Base-by-base conservation (phyloP, 2,329 filamentous ascomycete genomes). In the Colletotrichum sp. region DNA sequence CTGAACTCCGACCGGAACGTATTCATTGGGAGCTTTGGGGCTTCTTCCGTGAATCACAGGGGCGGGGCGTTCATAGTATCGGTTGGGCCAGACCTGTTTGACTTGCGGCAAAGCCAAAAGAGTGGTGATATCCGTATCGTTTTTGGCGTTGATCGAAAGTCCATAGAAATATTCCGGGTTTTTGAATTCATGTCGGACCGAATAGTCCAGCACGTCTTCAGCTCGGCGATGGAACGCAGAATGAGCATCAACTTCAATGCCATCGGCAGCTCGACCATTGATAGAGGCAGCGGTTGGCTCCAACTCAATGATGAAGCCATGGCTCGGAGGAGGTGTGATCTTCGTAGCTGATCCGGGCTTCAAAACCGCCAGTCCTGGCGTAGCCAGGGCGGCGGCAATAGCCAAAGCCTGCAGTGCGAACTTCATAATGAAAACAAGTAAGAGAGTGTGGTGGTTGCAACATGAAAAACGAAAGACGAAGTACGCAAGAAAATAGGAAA, bases 161-260 rank as follows among this genome's bases (percentile, higher is more conserved):
- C 77, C 77, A 58, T 78, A 78, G 32, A 78, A 78, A 64, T 67
- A 72, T 8, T 77, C 67, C 18, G 72, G 26, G 32, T 78, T 70
- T 43, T 77, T 78, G 69, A 76, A 77, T 70, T 78, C 77, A 30
- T 73, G 71, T 3, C 75, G 58, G 8, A 75, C 52, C 18, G 70
- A 64, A 13, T 73, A 76, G 16, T 74, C 74, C 18, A 71, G 13
- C 12, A 76, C 65, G n/a, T 70, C 70, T 30, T 65, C 36, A 28
- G 74, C 74, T 30, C 74, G 64, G n/a, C 65, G 63, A 32, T 76
- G 65, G 65, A 76, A 76, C 2, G 43, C 64, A 12, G 70, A 72
- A 48, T 76, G 74, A 12, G 57, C 58, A 32, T 76, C 74, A 38
- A 36, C 57, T 57, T 36, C 38, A 48, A 32, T 21, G 16, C 21